Conservation (phyloP, 2,329 filamentous ascomycete species). For the Cladosporium sp. region DNA sequence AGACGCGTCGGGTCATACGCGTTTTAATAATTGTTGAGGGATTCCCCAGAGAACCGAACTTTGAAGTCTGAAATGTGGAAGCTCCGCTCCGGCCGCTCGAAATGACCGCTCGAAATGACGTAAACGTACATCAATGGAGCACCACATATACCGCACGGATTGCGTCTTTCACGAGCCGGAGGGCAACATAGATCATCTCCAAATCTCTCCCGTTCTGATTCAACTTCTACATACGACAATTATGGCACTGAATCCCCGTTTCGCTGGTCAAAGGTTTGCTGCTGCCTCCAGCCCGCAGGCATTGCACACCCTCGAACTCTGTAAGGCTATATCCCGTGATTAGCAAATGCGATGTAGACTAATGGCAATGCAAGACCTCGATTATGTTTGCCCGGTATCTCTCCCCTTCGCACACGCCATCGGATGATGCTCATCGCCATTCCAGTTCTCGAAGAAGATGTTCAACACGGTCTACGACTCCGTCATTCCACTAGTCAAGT, state of each 20-base stretch:
- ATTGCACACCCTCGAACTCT: constrained; percentile 53
- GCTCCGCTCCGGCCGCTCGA: too few relatives aligned
- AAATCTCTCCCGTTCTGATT: too few relatives aligned
- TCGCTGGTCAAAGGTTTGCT: constrained; percentile 68
- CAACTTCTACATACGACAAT: neutral
- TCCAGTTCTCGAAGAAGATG: constrained; percentile 60
- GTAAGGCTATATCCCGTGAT: constrained; percentile 28
- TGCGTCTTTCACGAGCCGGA: neutral
- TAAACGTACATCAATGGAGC: neutral
- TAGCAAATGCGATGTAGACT: neutral
- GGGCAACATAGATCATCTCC: too few relatives aligned
- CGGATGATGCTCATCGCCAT: neutral
- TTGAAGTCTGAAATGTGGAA: too few relatives aligned
- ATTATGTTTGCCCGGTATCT: constrained; percentile 77
- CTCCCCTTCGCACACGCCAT: too few relatives aligned
- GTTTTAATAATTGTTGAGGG: neutral
- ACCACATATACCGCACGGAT: neutral
- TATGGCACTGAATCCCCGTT: constrained; percentile 76
- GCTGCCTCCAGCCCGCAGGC: constrained; percentile 38
- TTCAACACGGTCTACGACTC: constrained; percentile 71
- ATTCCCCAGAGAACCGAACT: too few relatives aligned
- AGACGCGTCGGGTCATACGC: neutral
- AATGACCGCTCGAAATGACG: too few relatives aligned
- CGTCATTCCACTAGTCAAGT: constrained; percentile 61
- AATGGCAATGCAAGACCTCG: constrained; percentile 54